Percentiles rank a stretch among this genome's conserved stretches.
Evolutionary conservation across 2,329 filamentous ascomycete species (phyloP).

Genomic region (Aspergillus floridensis): DNA sequence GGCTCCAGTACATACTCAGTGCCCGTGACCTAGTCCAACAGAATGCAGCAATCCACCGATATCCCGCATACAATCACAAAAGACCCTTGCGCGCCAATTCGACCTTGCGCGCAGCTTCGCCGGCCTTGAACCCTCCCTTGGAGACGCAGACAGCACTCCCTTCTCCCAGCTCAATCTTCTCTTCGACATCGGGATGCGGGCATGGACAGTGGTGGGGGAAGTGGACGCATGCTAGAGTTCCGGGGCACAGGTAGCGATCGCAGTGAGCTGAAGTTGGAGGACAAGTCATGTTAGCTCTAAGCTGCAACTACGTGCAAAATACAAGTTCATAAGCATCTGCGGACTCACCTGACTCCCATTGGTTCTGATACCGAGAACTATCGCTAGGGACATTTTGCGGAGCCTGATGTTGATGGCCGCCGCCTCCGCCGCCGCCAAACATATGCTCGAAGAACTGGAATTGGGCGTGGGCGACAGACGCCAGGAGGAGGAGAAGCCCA

Average conservation of each 20-base stretch:
- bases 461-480: slow-evolving; percentile 65
- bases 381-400: slow-evolving; percentile 80
- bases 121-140: slow-evolving; percentile 48
- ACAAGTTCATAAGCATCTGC: background rate
- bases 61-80: slow-evolving; percentile 31
- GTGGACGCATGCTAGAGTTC: slow-evolving; percentile 90
- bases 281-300: slow-evolving; percentile 1
- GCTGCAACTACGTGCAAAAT: background rate
- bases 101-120: slow-evolving; percentile 49
- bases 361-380: slow-evolving; percentile 71
- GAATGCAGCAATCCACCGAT: background rate
- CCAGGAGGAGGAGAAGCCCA: slow-evolving; percentile 56
- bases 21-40: background rate
- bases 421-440: slow-evolving; percentile 53
- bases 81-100: slow-evolving; percentile 51
- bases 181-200: slow-evolving; percentile 70
- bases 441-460: slow-evolving; percentile 99
- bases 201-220: slow-evolving; percentile 98
- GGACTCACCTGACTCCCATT: slow-evolving; percentile 63
- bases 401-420: slow-evolving; percentile 54
- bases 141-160: slow-evolving; percentile 50
- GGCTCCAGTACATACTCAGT: background rate
- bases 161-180: slow-evolving; percentile 66
- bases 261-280: slow-evolving; percentile 63
- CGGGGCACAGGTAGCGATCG: slow-evolving; percentile 90